Percentiles rank a stretch among this genome's conserved stretches.
These are phyloP conservation scores for Rusavskia elegans DNA, from an alignment of 495 filamentous ascomycete species.

Conservation along the genomic window DNA sequence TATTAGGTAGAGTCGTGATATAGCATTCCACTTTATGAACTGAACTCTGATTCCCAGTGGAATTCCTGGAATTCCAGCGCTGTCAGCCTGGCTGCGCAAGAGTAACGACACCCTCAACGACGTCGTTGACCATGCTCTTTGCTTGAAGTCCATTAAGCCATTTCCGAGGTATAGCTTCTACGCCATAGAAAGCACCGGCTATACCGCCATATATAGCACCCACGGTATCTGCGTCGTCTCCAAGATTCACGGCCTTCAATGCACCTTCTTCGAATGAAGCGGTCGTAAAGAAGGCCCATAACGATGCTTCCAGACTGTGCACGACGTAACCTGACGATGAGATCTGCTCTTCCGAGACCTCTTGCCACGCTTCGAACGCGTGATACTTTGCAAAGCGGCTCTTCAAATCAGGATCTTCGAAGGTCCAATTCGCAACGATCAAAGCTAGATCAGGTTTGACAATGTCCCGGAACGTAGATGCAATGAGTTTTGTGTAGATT, in stretches of 20 bases:
- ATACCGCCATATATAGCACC: conserved; percentile 34
- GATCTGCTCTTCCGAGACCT: conserved; percentile 11
- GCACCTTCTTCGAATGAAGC: conserved; percentile 25
- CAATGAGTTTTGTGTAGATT: conserved; percentile 22
- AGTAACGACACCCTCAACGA: conserved; percentile 3
- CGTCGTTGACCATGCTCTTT: conserved; percentile 1
- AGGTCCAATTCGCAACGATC: conserved; percentile 7
- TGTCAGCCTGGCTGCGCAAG: background rate
- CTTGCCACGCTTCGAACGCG: conserved; percentile 10
- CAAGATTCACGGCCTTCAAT: conserved; percentile 28
- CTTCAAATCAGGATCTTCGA: conserved; percentile 12
- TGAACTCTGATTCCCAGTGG: background rate
- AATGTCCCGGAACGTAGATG: background rate
- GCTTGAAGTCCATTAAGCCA: conserved; percentile 22
- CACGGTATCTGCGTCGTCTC: conserved; percentile 34
- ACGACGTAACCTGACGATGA: conserved; percentile 29
- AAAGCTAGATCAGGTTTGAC: background rate
- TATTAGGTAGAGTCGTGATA: too few relatives aligned
- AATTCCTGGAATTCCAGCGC: too few relatives aligned
- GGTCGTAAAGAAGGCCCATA: conserved; percentile 31
- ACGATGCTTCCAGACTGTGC: conserved; percentile 27
- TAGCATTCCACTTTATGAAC: too few relatives aligned
- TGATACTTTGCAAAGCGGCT: conserved; percentile 12
- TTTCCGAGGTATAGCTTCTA: conserved; percentile 17
- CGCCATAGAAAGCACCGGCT: conserved; percentile 28